Base-by-base conservation (phyloP, 176 grass and related monocot genomes). In the Hyparrhenia diplandra region DNA sequence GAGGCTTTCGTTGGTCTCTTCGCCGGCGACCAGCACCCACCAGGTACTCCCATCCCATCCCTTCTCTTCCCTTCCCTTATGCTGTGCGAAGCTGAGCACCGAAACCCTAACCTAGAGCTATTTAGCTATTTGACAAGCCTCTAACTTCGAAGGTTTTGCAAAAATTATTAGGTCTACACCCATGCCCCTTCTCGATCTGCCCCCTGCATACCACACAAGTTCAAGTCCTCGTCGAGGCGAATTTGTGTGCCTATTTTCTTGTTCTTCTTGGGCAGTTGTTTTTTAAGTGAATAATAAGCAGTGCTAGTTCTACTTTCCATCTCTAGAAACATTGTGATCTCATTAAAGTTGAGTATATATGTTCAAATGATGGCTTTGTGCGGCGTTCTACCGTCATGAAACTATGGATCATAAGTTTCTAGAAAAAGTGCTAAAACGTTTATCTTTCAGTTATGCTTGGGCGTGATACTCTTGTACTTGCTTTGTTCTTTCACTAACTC, bases 391-490 rank as follows among this genome's bases (percentile, higher is more conserved):
- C 52, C 42, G 10, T 18, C 21, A 31, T 67, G 20, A 69, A 77
- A 60, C 52, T 32, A 60, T 72, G 55, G 39, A 63, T 47, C 17
- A 9, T 63, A 73, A 73, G 36, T 42, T 82, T 82, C 20, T 68
- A 58, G 4, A 20, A 17, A 68, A 68, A 1, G 45, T 71, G 27
- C 21, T 49, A 49, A 60, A 21, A 10, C 8, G 6, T 32, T 7
- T 30, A 37, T 58, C 59, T 35, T 71, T 43, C n/a, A 80, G 35
- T 60, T 28, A 52, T 68, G 17, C 35, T 69, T 60, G 17, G 35
- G 12, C 1, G 21, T 49, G 42, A 58, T 77, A 47, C 42, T 77
- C 34, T 58, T 24, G 30, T 18, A 24, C 18, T 74, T 34, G 32
- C 3, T 34, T 34, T n/a, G n/a, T n/a, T n/a, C n/a, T n/a, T n/a